phyloP scores from a whole-genome alignment of 1,139 yeast genomes.

The Suhomyces yuchorum region DNA sequence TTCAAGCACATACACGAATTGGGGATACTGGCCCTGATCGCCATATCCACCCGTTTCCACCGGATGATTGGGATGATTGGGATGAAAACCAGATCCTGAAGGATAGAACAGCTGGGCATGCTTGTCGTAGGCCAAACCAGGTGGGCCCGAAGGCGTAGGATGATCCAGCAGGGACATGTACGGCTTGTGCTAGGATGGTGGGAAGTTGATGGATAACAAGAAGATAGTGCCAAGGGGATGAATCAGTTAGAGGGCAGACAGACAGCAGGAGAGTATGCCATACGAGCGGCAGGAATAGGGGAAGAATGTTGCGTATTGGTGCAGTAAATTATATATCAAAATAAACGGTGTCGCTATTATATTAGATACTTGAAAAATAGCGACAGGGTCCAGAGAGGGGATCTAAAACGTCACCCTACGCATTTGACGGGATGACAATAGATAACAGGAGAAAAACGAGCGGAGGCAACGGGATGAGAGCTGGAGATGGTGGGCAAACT shows the following conservation, averaged over 20 bases:
- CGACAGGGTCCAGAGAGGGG: conserved; percentile 6
- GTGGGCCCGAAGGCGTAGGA: conserved; percentile 1
- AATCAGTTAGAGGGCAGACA: neutral
- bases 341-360: neutral
- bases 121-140: conserved; percentile 20
- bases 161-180: conserved; percentile 7
- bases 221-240: neutral
- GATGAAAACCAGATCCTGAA: neutral
- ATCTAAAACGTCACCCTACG: conserved; percentile 4
- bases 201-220: neutral
- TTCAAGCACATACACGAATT: neutral
- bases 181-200: conserved; percentile 2
- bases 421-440: conserved; percentile 5
- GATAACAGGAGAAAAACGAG: neutral
- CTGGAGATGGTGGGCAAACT: neutral
- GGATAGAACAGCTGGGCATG: conserved; percentile 17
- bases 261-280: neutral
- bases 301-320: neutral
- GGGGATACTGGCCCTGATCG: neutral
- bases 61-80: neutral
- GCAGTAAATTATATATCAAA: neutral
- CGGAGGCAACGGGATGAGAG: conserved; percentile 1
- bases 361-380: conserved; percentile 3
- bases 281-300: neutral
- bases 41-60: neutral